A percentile compares a stretch with the other conserved stretches of the same genome.
Conservation (phyloP, 306 rosid genomes). For the Quercus variabilis region DNA sequence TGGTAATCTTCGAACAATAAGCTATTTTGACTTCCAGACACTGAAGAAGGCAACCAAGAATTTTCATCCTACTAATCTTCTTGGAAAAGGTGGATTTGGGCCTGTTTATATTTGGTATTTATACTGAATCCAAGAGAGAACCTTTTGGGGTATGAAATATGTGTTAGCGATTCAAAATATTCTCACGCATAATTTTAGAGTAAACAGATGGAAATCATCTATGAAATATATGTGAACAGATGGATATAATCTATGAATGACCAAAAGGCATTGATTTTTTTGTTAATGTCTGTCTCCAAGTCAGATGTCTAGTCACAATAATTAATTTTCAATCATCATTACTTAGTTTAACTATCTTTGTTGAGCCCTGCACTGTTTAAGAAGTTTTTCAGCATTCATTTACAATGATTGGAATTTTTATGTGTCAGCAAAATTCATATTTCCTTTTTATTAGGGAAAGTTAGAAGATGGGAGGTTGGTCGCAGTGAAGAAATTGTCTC, state of each 20-base stretch:
- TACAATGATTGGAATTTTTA: neutral
- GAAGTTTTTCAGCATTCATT: neutral
- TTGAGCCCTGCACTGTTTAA: neutral
- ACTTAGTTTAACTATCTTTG: neutral
- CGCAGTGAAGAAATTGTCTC: constrained; percentile 75
- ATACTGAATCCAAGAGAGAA: constrained; percentile 15
- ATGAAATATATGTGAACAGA: too few species aligned
- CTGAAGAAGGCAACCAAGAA: constrained; percentile 74
- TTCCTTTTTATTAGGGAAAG: constrained; percentile 51
- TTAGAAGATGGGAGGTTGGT: constrained; percentile 58
- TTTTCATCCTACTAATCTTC: constrained; percentile 59
- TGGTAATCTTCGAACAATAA: constrained; percentile 60
- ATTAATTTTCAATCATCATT: neutral
- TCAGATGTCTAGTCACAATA: neutral
- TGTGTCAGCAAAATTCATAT: neutral
- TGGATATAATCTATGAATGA: neutral
- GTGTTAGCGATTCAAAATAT: neutral
- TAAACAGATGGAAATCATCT: neutral
- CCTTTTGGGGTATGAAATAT: neutral
- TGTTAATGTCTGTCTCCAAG: neutral
- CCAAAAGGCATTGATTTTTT: neutral
- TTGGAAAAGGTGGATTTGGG: constrained; percentile 97
- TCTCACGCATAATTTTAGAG: neutral
- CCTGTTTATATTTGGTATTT: constrained; percentile 87
- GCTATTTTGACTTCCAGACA: constrained; percentile 53